Evolutionary conservation across 208 protist species (phyloP).

Genomic region (Leishmania amazonensis): DNA sequence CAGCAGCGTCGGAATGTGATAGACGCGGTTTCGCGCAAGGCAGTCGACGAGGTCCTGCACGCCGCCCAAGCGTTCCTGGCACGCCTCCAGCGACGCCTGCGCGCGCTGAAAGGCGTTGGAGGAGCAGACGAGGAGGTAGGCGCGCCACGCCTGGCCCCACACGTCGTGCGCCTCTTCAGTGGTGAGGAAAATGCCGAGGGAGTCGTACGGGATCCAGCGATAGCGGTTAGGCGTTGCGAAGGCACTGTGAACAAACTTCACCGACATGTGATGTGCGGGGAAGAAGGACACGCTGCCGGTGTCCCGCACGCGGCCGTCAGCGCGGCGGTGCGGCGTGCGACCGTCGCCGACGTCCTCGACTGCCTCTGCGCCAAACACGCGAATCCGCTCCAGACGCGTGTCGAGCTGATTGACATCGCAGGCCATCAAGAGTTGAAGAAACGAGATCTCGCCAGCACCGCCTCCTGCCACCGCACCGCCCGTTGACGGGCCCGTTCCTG

Average conservation of each 20-base stretch:
- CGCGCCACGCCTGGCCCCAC: constrained; percentile 7
- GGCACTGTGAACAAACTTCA: constrained; percentile 57
- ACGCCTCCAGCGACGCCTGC: constrained; percentile 38
- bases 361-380: constrained; percentile 65
- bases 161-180: constrained; percentile 14
- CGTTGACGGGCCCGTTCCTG: background rate
- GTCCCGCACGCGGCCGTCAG: constrained; percentile 51
- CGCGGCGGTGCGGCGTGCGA: constrained; percentile 42
- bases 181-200: constrained; percentile 54
- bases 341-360: constrained; percentile 88
- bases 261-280: constrained; percentile 43
- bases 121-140: constrained; percentile 49
- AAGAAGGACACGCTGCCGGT: constrained; percentile 64
- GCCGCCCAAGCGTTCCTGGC: constrained; percentile 28
- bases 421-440: constrained; percentile 53
- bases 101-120: constrained; percentile 51
- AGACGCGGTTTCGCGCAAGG: constrained; percentile 46
- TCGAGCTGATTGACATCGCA: constrained; percentile 70
- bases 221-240: constrained; percentile 81
- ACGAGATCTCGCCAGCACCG: constrained; percentile 10
- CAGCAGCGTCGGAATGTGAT: constrained; percentile 86
- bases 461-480: background rate
- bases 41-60: constrained; percentile 64
- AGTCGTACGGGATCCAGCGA: constrained; percentile 81
- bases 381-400: constrained; percentile 71